Conservation (phyloP, 1,139 yeast species). For the Hemisphaericaspora lyxosophila region DNA sequence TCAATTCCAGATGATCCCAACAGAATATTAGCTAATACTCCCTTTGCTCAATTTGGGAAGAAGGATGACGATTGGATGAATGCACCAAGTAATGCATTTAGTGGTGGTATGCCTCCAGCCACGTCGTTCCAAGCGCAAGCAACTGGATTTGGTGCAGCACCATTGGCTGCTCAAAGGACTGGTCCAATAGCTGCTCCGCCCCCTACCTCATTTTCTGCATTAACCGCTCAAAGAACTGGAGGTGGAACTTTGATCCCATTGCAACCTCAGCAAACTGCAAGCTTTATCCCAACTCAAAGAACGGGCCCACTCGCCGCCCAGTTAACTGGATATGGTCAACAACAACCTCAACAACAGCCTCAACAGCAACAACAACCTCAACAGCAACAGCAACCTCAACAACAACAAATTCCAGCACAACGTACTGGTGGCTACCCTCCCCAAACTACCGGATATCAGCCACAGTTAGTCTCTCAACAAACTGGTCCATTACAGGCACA, state of each 20-base stretch:
- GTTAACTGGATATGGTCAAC: constrained; percentile 31
- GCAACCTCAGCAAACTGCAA: constrained; percentile 51
- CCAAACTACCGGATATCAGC: constrained; percentile 33
- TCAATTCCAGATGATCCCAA: constrained; percentile 63
- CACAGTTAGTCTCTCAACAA: constrained; percentile 43
- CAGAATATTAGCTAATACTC: constrained; percentile 45
- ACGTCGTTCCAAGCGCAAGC: constrained; percentile 36
- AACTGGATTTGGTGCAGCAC: constrained; percentile 31
- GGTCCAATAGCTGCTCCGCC: constrained; percentile 20
- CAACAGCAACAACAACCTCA: constrained; percentile 24
- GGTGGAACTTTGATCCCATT: constrained; percentile 45
- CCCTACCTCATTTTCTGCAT: constrained; percentile 18
- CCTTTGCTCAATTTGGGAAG: constrained; percentile 36
- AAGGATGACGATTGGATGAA: constrained; percentile 28
- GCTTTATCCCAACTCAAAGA: constrained; percentile 45
- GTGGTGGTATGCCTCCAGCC: constrained; percentile 17
- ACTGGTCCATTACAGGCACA: constrained; percentile 47
- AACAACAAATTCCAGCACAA: constrained; percentile 39
- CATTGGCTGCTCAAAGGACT: constrained; percentile 19
- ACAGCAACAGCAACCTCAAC: constrained; percentile 27
- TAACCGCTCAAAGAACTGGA: constrained; percentile 43
- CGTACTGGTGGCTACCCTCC: constrained; percentile 27
- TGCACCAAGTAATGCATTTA: constrained; percentile 17
- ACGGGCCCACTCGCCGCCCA: constrained; percentile 37
- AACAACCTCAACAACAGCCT: constrained; percentile 27